Percentiles rank a stretch among this genome's conserved stretches.
Conservation (phyloP, 306 rosid genomes). For the Sphenostylis stenocarpa region DNA sequence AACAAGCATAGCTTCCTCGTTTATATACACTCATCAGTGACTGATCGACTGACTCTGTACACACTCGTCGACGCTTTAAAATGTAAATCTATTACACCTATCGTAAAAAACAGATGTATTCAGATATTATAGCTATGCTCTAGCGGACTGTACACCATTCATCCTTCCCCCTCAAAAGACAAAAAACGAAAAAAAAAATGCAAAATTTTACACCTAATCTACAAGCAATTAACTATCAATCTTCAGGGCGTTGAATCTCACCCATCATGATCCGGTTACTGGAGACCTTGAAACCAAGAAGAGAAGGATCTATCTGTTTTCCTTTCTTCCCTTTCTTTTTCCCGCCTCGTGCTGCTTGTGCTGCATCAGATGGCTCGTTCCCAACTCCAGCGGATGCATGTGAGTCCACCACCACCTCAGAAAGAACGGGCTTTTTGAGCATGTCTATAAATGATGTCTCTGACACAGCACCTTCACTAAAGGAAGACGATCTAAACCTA, state of each 20-base stretch:
- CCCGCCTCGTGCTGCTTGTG: conserved; percentile 55
- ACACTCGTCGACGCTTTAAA: conserved; percentile 19
- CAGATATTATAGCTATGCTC: conserved; percentile 38
- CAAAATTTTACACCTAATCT: conserved; percentile 32
- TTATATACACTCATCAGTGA: conserved; percentile 51
- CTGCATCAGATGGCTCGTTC: conserved; percentile 47
- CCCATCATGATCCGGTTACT: conserved; percentile 81
- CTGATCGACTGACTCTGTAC: conserved; percentile 19
- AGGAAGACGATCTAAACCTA: conserved; percentile 55
- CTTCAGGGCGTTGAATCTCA: conserved; percentile 70
- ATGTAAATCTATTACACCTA: conserved; percentile 26
- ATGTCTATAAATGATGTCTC: conserved; percentile 75
- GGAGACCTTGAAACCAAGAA: conserved; percentile 73
- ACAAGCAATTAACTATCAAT: conserved; percentile 41
- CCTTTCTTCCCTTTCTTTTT: conserved; percentile 84
- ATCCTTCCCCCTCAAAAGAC: not conserved
- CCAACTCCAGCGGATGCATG: conserved; percentile 42
- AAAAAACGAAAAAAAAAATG: not conserved
- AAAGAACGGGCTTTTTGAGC: conserved; percentile 57
- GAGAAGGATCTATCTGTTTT: conserved; percentile 75
- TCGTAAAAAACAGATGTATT: conserved; percentile 25
- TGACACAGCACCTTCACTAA: conserved; percentile 55
- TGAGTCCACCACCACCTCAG: conserved; percentile 52
- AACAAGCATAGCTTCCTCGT: conserved; percentile 33
- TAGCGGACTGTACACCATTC: conserved; percentile 45